Conservation (phyloP, 163 green algal genomes). For the Volvox carteri region DNA sequence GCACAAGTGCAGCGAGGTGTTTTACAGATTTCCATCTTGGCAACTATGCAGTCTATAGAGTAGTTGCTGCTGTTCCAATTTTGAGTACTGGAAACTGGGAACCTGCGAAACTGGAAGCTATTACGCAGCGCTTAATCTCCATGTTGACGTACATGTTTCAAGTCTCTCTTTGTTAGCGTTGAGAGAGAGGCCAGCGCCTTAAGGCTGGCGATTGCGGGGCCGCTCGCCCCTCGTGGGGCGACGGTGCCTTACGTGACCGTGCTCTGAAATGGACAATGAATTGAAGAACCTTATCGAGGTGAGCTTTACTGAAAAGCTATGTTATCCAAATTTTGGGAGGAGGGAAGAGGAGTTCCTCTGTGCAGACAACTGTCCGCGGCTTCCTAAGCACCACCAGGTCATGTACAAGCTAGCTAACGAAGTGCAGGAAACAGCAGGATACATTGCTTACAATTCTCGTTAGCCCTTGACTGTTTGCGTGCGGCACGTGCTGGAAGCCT, state of each 20-base stretch:
- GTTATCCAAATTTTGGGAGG: neutral
- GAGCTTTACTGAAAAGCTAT: neutral
- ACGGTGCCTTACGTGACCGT: neutral
- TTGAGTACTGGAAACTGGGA: constrained; percentile 10
- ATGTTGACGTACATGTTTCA: neutral
- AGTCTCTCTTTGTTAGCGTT: neutral
- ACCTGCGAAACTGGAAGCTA: constrained; percentile 16
- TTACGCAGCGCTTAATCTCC: neutral
- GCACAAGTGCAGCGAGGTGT: too few species aligned
- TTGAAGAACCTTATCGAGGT: constrained; percentile 26
- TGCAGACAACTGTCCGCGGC: neutral
- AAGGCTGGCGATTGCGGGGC: constrained; percentile 3
- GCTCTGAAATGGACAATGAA: constrained; percentile 15
- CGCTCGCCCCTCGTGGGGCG: constrained; percentile 2
- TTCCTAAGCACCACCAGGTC: neutral
- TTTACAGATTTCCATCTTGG: neutral
- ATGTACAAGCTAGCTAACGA: neutral
- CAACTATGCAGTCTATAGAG: neutral
- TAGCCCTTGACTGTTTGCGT: too few species aligned
- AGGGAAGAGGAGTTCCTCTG: neutral
- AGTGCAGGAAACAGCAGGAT: neutral
- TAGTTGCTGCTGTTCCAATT: neutral
- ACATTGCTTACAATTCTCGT: neutral
- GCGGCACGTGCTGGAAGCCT: too few species aligned
- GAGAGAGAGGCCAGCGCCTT: too few species aligned